These are phyloP conservation scores for Echinochloa phyllopogon DNA, from an alignment of 176 grass and related monocot species.

Conservation along the genomic window DNA sequence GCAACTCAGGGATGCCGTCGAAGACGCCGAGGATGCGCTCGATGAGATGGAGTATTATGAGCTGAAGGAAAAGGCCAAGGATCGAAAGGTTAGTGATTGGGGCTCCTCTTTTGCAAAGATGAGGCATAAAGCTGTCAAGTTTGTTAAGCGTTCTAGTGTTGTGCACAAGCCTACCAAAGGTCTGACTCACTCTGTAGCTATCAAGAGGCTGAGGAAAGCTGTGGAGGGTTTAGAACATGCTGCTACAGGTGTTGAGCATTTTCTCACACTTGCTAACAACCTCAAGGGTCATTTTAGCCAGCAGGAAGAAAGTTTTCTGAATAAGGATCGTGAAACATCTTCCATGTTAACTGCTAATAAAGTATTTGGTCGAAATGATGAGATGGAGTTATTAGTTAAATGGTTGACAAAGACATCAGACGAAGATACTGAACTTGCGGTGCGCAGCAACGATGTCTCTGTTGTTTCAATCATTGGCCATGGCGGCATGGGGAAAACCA, in stretches of 20 bases:
- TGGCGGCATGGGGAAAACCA: slow-evolving; percentile 56
- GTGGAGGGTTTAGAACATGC: slow-evolving; percentile 11
- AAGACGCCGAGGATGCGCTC: slow-evolving; percentile 7
- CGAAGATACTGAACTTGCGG: neutral
- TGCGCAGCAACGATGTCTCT: neutral
- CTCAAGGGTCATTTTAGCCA: neutral
- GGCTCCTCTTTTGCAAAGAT: neutral
- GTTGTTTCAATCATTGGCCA: slow-evolving; percentile 33
- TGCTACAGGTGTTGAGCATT: neutral
- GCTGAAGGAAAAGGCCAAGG: slow-evolving; percentile 40
- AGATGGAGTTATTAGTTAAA: neutral
- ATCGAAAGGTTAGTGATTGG: slow-evolving; percentile 26
- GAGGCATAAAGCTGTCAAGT: slow-evolving; percentile 36
- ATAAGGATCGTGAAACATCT: slow-evolving; percentile 33
- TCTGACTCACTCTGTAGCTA: neutral
- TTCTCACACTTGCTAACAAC: neutral
- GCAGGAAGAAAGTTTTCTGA: neutral
- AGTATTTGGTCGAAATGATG: neutral
- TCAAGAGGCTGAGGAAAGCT: slow-evolving; percentile 20
- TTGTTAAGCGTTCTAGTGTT: slow-evolving; percentile 1
- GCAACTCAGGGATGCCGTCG: slow-evolving; percentile 38
- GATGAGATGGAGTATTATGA: slow-evolving; percentile 25
- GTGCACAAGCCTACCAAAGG: neutral
- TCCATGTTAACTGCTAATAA: slow-evolving; percentile 24
- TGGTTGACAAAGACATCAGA: neutral